phyloP scores from a whole-genome alignment of 2,329 filamentous ascomycete genomes.

The Tolypocladium tundrense region DNA sequence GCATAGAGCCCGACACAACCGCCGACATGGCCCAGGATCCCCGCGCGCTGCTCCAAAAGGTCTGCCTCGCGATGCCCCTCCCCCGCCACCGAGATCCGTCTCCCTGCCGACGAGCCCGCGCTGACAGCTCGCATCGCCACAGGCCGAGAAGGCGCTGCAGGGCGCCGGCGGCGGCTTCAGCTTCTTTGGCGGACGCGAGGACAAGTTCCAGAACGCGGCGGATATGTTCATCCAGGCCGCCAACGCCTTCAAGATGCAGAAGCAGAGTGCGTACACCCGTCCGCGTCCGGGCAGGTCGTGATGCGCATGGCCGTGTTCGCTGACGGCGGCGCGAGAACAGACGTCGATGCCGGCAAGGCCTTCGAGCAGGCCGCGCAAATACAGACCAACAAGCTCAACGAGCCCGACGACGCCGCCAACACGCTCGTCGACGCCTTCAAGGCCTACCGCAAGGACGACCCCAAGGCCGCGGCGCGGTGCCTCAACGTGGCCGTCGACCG shows the following conservation, averaged over 20 bases:
- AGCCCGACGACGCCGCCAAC: slow-evolving; percentile 88
- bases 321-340: slow-evolving; percentile 29
- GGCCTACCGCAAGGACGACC: slow-evolving; percentile 78
- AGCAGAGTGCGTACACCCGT: slow-evolving; percentile 50
- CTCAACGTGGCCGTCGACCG: slow-evolving; percentile 71
- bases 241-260: slow-evolving; percentile 84
- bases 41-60: slow-evolving; percentile 69
- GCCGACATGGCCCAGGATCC: slow-evolving; percentile 63
- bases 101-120: neutral
- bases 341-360: slow-evolving; percentile 73
- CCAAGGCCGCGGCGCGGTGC: slow-evolving; percentile 71
- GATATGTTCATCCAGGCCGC: slow-evolving; percentile 82
- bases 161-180: slow-evolving; percentile 73
- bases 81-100: neutral
- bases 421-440: slow-evolving; percentile 87
- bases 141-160: slow-evolving; percentile 80
- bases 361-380: slow-evolving; percentile 82
- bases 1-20: slow-evolving; percentile 1
- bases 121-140: slow-evolving; percentile 8
- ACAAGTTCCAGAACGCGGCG: slow-evolving; percentile 84
- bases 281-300: neutral
- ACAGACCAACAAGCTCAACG: slow-evolving; percentile 71
- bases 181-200: slow-evolving; percentile 76
- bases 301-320: neutral
- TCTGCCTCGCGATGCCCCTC: slow-evolving; percentile 19